Conservation (phyloP, 2,329 filamentous ascomycete species). For the Plenodomus biglobosus region DNA sequence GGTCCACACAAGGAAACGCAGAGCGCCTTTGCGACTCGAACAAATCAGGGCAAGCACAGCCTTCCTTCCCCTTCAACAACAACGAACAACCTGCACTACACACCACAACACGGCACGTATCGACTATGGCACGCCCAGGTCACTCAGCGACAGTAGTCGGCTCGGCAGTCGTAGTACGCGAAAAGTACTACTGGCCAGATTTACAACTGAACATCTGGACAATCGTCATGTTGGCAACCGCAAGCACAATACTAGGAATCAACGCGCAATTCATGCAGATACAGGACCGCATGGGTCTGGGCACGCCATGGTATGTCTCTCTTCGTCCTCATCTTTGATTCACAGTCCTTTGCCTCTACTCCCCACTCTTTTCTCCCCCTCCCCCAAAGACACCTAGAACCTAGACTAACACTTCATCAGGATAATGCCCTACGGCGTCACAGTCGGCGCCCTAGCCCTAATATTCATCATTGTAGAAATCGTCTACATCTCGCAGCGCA, state of each 20-base stretch:
- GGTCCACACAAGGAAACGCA: background rate
- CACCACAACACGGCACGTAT: background rate
- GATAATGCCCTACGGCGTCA: slow-evolving; percentile 66
- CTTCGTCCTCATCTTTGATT: background rate
- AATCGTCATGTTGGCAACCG: slow-evolving; percentile 61
- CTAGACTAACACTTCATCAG: slow-evolving; percentile 39
- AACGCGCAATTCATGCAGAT: slow-evolving; percentile 62
- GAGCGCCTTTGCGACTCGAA: background rate
- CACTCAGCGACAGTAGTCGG: slow-evolving; percentile 40
- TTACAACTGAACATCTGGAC: slow-evolving; percentile 66
- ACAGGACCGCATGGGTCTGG: slow-evolving; percentile 57
- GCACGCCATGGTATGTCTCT: slow-evolving; percentile 60
- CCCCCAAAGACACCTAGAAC: slow-evolving; percentile 1
- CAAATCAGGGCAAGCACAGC: background rate
- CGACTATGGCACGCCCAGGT: slow-evolving; percentile 41
- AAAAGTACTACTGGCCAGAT: slow-evolving; percentile 66
- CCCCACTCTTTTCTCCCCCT: background rate
- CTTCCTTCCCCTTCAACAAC: background rate
- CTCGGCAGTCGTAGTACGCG: slow-evolving; percentile 48
- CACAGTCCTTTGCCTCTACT: no score
- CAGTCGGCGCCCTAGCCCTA: slow-evolving; percentile 58
- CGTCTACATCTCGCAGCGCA: slow-evolving; percentile 57
- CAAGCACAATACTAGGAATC: slow-evolving; percentile 60
- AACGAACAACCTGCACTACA: background rate
- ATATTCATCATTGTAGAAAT: slow-evolving; percentile 62